These are phyloP conservation scores for Heracleum sosnowskyi DNA, from an alignment of 129 eudicot species.

Conservation along the genomic window DNA sequence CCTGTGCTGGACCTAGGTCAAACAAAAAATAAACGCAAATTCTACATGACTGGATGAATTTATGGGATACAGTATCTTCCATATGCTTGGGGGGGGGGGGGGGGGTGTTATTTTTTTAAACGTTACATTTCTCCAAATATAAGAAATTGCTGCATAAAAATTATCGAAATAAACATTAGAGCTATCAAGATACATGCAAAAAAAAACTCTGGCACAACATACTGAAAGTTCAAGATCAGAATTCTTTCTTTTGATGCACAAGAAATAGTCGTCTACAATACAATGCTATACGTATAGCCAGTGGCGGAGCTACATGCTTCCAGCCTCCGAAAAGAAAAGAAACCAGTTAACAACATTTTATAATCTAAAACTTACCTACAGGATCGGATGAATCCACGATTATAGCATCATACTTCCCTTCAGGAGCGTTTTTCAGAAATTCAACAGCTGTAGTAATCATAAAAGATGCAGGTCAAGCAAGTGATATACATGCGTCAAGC, in stretches of 20 bases:
- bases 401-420: slow-evolving; percentile 78
- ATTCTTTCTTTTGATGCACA: neutral
- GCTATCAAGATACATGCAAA: neutral
- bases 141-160: neutral
- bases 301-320: too few relatives aligned
- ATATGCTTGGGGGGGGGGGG: neutral
- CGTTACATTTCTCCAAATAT: neutral
- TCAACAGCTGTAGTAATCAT: slow-evolving; percentile 51
- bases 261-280: neutral
- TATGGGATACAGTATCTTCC: neutral
- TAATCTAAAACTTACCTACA: slow-evolving; percentile 50
- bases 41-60: neutral
- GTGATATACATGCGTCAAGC: neutral
- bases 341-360: neutral
- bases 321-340: neutral
- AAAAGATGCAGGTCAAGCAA: neutral
- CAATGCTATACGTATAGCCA: neutral
- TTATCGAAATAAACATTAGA: neutral
- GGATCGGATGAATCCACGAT: slow-evolving; percentile 97
- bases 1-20: slow-evolving; percentile 82
- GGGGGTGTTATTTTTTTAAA: too few relatives aligned
- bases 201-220: neutral
- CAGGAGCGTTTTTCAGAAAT: slow-evolving; percentile 42
- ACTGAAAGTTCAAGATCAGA: neutral
- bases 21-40: neutral